Conservation (phyloP, 371 early-diverging fungal species). For the Rhizomucor miehei region DNA sequence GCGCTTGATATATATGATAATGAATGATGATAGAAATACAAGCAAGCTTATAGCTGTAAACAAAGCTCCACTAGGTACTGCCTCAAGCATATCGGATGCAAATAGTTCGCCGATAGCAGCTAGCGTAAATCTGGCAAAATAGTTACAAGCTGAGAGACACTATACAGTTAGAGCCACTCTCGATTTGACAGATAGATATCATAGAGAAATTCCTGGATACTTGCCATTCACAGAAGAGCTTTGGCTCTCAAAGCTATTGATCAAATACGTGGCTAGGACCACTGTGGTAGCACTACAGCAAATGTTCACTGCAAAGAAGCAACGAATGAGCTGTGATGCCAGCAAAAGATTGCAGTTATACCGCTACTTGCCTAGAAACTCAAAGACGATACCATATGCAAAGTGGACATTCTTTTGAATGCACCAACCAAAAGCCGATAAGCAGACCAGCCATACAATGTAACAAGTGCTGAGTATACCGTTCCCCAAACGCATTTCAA, state of each 20-base stretch:
- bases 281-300: conserved; percentile 30
- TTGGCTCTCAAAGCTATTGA: conserved; percentile 29
- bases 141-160: no score
- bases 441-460: conserved; percentile 12
- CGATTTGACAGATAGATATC: no score
- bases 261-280: conserved; percentile 29
- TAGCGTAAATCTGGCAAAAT: no score
- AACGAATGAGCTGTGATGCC: no score
- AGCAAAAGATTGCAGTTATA: background rate
- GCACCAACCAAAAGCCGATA: conserved; percentile 40
- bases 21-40: no score
- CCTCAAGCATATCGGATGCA: background rate
- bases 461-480: conserved; percentile 9
- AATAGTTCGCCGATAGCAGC: no score
- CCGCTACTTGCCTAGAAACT: conserved; percentile 28
- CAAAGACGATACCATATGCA: conserved; percentile 33
- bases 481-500: no score
- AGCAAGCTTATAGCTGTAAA: background rate
- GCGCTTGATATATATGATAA: no score
- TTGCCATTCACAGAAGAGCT: conserved; percentile 38
- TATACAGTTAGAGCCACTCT: no score
- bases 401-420: conserved; percentile 32
- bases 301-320: conserved; percentile 19
- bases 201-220: no score
- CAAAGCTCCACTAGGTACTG: background rate